phyloP scores from a whole-genome alignment of 371 early-diverging fungal genomes.

The Nematocida sp. region DNA sequence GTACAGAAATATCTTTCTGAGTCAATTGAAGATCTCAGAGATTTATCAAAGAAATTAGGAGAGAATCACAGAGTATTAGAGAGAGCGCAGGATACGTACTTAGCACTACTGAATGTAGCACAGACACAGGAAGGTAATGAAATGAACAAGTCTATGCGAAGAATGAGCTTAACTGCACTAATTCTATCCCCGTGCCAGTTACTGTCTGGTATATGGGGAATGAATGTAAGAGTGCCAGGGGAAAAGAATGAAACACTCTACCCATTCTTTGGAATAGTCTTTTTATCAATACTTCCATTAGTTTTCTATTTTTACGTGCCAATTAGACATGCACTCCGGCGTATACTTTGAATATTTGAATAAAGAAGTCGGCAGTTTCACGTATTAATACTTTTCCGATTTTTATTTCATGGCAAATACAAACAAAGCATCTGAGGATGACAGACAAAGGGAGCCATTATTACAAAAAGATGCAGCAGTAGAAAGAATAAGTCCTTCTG shows the following conservation, averaged over 20 bases:
- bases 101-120: conserved; percentile 66
- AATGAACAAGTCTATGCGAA: conserved; percentile 67
- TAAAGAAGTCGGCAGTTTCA: background rate
- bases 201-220: conserved; percentile 69
- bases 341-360: background rate
- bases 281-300: conserved; percentile 33
- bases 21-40: conserved; percentile 57
- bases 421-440: conserved; percentile 3
- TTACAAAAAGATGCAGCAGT: conserved; percentile 19
- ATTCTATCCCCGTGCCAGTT: conserved; percentile 67
- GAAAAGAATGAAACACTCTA: conserved; percentile 26
- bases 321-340: background rate
- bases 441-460: background rate
- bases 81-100: conserved; percentile 65
- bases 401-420: conserved; percentile 49
- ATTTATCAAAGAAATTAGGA: conserved; percentile 41
- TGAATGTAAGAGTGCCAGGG: conserved; percentile 68
- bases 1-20: conserved; percentile 46
- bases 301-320: conserved; percentile 40
- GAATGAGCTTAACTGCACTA: conserved; percentile 63
- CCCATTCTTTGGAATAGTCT: conserved; percentile 56
- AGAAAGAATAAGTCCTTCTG: conserved; percentile 25
- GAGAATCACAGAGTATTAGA: conserved; percentile 63
- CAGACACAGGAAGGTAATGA: conserved; percentile 65
- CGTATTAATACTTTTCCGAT: conserved; percentile 25